Evolutionary conservation across 352 stramenopile species (phyloP), one percentile per base, ranked within the genome.

Genomic region (Phytophthora cactorum): DNA sequence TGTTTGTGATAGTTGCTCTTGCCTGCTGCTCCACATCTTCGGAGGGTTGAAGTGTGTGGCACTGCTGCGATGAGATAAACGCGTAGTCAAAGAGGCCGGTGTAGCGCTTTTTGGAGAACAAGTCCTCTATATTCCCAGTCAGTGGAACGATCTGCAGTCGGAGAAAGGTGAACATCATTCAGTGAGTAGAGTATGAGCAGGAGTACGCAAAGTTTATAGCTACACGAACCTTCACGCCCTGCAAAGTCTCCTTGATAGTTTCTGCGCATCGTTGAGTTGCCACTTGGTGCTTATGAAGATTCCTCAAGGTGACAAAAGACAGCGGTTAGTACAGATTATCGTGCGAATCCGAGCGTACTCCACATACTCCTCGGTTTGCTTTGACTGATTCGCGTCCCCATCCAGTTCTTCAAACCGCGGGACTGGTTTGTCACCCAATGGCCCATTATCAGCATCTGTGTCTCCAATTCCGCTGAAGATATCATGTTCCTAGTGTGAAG

Each of bases 391-490:
- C 9, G 32, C 52, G 15, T 70, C 62, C 10, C 67, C 75, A 5
- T 65, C 41, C 0, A 84, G 50, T 34, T 86, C 75, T 57, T 77
- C 64, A 12, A 83, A 74, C 17, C 62, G 65, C 43, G 51, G 36
- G 11, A 4, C 10, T 44, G 38, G n/a, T 22, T 56, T 54, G 17
- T 55, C 32, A 39, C 46, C 57, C 68, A 31, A 29, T 58, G 66
- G 14, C 0, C 22, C 22, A 22, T 22, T 22, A 22, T 22, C 22
- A 22, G 22, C 61, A 38, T 78, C 72, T n/a, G 65, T 66, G 46
- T 91, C 78, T 36, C 88, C 78, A 44, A 96, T 91, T n/a, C 88
- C 88, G 32, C 88, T 96, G 75, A 93, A 96, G 57, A 96, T 87
- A 17, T 96, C 88, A 62, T 96, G 88, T 1, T 78, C 84, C 76